These are phyloP conservation scores for Deuterostichococcus epilithicus DNA, from an alignment of 139 green algal genomes.

Conservation along the genomic window DNA sequence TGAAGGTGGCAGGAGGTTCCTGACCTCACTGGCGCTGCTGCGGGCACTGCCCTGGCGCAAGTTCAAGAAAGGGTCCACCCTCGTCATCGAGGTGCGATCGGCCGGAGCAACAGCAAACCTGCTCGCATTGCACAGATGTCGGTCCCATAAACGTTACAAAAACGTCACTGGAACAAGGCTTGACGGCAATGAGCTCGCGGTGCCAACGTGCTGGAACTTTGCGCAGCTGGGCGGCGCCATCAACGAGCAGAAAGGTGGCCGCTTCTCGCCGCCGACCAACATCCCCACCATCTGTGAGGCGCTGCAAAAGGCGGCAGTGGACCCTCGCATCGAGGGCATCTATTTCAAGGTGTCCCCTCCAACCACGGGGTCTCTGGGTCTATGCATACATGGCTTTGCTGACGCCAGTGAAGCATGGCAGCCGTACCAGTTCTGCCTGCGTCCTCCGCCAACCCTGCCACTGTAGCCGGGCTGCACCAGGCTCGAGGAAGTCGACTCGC, in stretches of 20 bases:
- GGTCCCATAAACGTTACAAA: not conserved
- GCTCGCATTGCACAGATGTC: too few relatives aligned
- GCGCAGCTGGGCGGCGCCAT: conserved; percentile 33
- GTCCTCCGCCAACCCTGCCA: too few relatives aligned
- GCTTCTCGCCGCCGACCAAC: conserved; percentile 38
- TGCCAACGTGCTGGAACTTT: too few relatives aligned
- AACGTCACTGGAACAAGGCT: conserved; percentile 2
- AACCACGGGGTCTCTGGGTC: not conserved
- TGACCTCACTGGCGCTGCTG: conserved; percentile 27
- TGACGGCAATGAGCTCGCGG: too few relatives aligned
- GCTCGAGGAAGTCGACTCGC: too few relatives aligned
- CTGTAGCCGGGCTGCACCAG: too few relatives aligned
- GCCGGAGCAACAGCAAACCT: too few relatives aligned
- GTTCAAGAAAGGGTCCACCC: conserved; percentile 76
- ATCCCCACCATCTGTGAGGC: conserved; percentile 64
- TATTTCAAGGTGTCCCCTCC: conserved; percentile 83
- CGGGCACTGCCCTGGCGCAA: conserved; percentile 83
- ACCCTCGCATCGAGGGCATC: conserved; percentile 78
- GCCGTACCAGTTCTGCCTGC: too few relatives aligned
- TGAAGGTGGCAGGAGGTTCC: not conserved
- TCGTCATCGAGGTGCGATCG: conserved; percentile 73
- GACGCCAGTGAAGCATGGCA: not conserved
- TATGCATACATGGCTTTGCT: not conserved
- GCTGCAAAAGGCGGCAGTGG: conserved; percentile 82
- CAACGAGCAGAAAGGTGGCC: conserved; percentile 24